phyloP scores from a whole-genome alignment of 495 filamentous ascomycete species.

The Hapsidospora chrysogenum region DNA sequence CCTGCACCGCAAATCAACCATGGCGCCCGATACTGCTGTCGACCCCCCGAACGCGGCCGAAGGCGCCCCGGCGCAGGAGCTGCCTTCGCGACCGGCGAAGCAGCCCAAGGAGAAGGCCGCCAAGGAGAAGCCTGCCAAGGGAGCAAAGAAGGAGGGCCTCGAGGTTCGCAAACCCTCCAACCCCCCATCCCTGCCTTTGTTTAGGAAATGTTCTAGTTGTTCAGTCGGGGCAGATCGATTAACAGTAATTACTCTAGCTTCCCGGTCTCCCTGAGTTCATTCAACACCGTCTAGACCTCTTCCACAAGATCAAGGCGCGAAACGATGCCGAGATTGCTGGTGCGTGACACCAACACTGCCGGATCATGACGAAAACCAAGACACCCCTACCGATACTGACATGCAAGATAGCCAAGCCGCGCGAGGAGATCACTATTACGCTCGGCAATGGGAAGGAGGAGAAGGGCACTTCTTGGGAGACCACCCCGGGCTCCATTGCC shows the following conservation, averaged over 20 bases:
- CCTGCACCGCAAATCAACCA: too few species aligned
- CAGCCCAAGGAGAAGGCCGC: constrained; percentile 1
- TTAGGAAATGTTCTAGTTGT: too few species aligned
- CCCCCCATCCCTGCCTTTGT: not conserved
- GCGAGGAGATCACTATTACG: constrained; percentile 49
- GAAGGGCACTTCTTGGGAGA: constrained; percentile 53
- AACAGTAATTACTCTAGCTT: constrained; percentile 33
- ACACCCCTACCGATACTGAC: too few species aligned
- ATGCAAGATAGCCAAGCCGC: constrained; percentile 35
- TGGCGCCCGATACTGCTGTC: not conserved
- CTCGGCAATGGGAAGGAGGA: constrained; percentile 44
- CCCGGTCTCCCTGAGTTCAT: constrained; percentile 62
- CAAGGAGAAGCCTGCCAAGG: constrained; percentile 9
- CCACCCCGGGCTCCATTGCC: constrained; percentile 49
- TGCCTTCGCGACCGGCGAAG: constrained; percentile 1
- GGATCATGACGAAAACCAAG: too few species aligned
- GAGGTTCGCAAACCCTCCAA: constrained; percentile 9
- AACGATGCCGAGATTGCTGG: constrained; percentile 52
- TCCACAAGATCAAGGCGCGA: constrained; percentile 73
- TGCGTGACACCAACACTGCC: not conserved
- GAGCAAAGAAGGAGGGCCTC: constrained; percentile 14
- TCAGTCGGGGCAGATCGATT: too few species aligned
- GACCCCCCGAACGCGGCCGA: constrained; percentile 1
- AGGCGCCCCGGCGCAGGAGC: constrained; percentile 1
- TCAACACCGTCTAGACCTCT: constrained; percentile 65